A percentile compares a stretch with the other conserved stretches of the same genome.
phyloP scores from a whole-genome alignment of 306 rosid genomes.

The Medicago arabica region DNA sequence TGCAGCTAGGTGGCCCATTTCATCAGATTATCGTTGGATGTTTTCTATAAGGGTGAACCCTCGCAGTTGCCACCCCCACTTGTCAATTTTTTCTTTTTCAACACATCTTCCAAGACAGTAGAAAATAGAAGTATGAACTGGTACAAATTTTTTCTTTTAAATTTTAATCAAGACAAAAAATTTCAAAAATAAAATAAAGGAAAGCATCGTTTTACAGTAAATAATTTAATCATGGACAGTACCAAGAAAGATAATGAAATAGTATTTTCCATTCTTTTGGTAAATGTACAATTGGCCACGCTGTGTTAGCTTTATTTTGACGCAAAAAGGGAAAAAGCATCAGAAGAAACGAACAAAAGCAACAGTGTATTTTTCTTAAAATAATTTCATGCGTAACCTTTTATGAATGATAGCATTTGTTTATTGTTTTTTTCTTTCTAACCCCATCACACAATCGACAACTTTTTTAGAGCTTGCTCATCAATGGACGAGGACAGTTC shows the following conservation, averaged over 20 bases:
- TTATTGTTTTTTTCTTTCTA: background rate
- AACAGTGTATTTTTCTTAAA: background rate
- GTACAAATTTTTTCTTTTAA: no score
- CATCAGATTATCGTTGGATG: background rate
- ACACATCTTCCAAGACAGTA: background rate
- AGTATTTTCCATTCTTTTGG: no score
- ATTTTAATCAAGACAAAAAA: no score
- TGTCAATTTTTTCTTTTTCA: background rate
- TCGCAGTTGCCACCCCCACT: background rate
- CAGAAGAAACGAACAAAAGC: background rate
- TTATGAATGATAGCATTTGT: background rate
- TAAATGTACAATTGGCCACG: background rate
- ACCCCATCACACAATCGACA: background rate
- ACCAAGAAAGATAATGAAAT: no score
- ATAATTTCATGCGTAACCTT: background rate
- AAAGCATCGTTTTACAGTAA: no score
- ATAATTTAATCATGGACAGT: no score
- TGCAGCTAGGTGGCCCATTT: conserved; percentile 29
- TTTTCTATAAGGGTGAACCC: background rate
- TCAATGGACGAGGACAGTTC: conserved; percentile 87
- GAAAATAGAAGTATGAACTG: no score
- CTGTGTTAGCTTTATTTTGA: background rate
- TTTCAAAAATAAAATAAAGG: no score
- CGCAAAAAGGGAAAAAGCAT: background rate
- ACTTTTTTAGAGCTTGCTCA: conserved; percentile 55